Conservation (phyloP, 2,329 filamentous ascomycete genomes). For the Fusarium cicatricum region DNA sequence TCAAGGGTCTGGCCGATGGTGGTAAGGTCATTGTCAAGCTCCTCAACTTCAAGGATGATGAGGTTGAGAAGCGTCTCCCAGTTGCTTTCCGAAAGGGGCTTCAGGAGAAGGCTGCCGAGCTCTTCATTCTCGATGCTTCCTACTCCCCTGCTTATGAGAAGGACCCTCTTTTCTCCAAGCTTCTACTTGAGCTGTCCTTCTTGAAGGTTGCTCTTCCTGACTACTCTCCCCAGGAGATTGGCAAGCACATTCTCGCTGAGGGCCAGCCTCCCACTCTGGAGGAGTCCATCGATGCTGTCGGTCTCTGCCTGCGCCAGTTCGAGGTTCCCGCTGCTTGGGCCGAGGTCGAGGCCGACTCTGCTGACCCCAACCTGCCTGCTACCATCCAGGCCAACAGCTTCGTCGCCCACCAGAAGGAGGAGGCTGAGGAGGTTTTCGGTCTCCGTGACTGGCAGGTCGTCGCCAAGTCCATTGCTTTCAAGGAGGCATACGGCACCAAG, state of each 20-base stretch:
- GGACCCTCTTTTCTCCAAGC: constrained; percentile 68
- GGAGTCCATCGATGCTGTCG: constrained; percentile 72
- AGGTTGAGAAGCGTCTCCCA: constrained; percentile 87
- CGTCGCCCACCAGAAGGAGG: constrained; percentile 77
- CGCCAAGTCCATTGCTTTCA: constrained; percentile 90
- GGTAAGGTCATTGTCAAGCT: constrained; percentile 80
- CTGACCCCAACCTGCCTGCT: constrained; percentile 62
- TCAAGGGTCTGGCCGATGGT: constrained; percentile 73
- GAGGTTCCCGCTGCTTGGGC: constrained; percentile 85
- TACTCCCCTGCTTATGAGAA: constrained; percentile 73
- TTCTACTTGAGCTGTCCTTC: constrained; percentile 83
- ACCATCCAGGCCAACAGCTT: constrained; percentile 84
- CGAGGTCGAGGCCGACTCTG: constrained; percentile 65
- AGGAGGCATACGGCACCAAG: constrained; percentile 87
- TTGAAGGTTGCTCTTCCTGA: constrained; percentile 77
- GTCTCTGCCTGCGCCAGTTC: constrained; percentile 74
- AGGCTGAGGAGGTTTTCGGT: constrained; percentile 69
- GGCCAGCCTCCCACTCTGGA: constrained; percentile 58
- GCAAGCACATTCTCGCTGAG: constrained; percentile 70
- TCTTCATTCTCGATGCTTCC: constrained; percentile 80
- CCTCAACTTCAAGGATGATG: constrained; percentile 83
- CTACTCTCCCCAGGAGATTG: constrained; percentile 66
- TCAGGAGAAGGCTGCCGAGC: constrained; percentile 71
- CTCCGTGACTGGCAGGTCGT: constrained; percentile 83
- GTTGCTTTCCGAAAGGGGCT: constrained; percentile 74